These are phyloP conservation scores for Dichotomocladium elegans DNA, from an alignment of 371 early-diverging fungal genomes.

Conservation along the genomic window DNA sequence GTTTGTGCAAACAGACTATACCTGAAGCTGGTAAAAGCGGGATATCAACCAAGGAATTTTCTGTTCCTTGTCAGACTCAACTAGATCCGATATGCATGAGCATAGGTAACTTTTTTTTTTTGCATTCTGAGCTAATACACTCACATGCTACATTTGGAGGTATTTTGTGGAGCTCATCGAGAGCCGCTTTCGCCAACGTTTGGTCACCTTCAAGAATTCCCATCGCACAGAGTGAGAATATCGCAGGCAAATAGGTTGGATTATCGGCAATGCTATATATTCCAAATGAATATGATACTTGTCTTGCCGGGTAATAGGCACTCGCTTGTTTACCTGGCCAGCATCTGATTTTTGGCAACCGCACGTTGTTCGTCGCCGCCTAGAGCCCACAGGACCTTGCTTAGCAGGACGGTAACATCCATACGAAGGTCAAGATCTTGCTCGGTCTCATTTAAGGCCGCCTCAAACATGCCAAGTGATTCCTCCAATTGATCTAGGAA, in stretches of 20 bases:
- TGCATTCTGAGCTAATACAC: not conserved
- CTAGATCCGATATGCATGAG: constrained; percentile 10
- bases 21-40: constrained; percentile 32
- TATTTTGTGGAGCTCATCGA: constrained; percentile 69
- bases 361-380: constrained; percentile 74
- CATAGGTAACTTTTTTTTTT: too few relatives aligned
- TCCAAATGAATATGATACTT: too few relatives aligned
- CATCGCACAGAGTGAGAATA: constrained; percentile 75
- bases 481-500: constrained; percentile 65
- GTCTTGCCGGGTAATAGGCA: too few relatives aligned
- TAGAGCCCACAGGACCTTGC: constrained; percentile 86
- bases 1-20: constrained; percentile 9
- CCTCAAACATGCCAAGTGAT: constrained; percentile 70
- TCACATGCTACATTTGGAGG: constrained; percentile 46
- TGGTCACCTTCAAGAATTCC: constrained; percentile 73
- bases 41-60: constrained; percentile 31
- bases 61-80: constrained; percentile 33
- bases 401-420: constrained; percentile 68
- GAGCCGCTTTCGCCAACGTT: constrained; percentile 69
- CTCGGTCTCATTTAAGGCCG: constrained; percentile 56
- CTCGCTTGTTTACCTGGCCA: constrained; percentile 43
- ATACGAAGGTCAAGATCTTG: constrained; percentile 45
- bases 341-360: constrained; percentile 79
- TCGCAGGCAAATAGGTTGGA: constrained; percentile 60
- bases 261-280: constrained; percentile 47